Evolutionary conservation across 108 stramenopile species (phyloP).

Genomic region (Nitzschia palea): DNA sequence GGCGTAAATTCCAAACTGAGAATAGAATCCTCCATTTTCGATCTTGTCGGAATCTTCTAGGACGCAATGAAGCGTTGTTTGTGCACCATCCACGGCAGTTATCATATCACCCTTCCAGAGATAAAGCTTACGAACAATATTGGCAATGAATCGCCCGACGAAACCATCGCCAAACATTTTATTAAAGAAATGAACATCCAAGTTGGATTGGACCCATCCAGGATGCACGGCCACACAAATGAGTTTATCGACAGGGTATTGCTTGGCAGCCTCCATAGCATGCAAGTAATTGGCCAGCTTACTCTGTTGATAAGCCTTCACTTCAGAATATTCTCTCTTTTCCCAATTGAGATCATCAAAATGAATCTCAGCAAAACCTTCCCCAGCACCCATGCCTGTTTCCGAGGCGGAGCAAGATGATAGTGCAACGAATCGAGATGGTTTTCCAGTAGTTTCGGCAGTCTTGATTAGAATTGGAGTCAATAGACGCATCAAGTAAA

Average conservation of each 20-base stretch:
- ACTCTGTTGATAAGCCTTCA: conserved; percentile 17
- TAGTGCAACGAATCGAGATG: conserved; percentile 25
- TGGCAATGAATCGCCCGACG: neutral
- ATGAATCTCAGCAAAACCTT: conserved; percentile 13
- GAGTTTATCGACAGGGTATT: conserved; percentile 25
- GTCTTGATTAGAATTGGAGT: conserved; percentile 31
- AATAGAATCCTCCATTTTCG: conserved; percentile 32
- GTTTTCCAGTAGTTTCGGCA: conserved; percentile 21
- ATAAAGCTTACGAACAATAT: conserved; percentile 2
- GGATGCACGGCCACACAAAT: conserved; percentile 31
- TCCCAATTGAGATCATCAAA: conserved; percentile 39
- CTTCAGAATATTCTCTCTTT: conserved; percentile 10
- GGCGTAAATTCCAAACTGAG: conserved; percentile 29
- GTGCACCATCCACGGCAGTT: conserved; percentile 18
- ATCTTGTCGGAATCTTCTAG: conserved; percentile 25
- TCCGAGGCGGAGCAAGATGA: conserved; percentile 16
- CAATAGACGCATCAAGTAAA: conserved; percentile 24
- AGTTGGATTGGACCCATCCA: conserved; percentile 25
- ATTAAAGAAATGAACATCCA: conserved; percentile 17
- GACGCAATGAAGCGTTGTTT: conserved; percentile 27
- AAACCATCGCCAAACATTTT: conserved; percentile 15
- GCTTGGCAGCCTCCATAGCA: conserved; percentile 24
- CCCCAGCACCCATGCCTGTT: neutral
- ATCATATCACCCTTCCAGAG: conserved; percentile 29
- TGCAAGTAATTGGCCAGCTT: conserved; percentile 36